Base-by-base conservation (phyloP, 768 basidiomycete species). In the Lactifluus pinguis region DNA sequence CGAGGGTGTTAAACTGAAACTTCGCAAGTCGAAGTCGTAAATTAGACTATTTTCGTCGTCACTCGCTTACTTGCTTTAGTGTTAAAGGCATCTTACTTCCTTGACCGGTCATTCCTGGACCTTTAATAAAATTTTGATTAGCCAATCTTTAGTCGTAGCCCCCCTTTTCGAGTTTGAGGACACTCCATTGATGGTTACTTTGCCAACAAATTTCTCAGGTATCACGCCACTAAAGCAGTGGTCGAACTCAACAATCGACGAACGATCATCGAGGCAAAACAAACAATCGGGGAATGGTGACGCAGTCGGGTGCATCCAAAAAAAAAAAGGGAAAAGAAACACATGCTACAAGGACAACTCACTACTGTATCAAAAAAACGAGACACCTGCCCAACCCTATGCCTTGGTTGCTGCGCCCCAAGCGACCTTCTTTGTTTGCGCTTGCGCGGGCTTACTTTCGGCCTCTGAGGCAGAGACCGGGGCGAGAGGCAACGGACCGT, bases 401-500 rank as follows among this genome's bases (percentile, higher is more conserved):
- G 39, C 54, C 34, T 60, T 53, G 45, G 50, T 15, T 6, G 42
- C 25, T 8, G 36, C 32, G 1, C 38, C 64, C 65, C 65, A 66
- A 10, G 65, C 65, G 39, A 64, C 65, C 49, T 64, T 66, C 59
- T 64, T 66, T 56, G 39, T 58, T 30, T 38, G 60, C 6, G 49
- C 49, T 11, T 53, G 48, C 19, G 50, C 58, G 11, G 63, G 50
- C 55, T 64, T 59, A 32, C 41, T 52, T 53, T 59, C 65, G 6
- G 47, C 25, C 50, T 55, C 60, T 21, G 60, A 38, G 51, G 44
- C 7, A 6, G 29, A 5, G 38, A 29, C 49, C 50, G 30, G 57
- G 6, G 67, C 65, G 15, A 66, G 64, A 4, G 84, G 84, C 11
- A 86, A 71, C 34, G 85, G 82, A 38, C 75, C 74, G 47, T 76